A percentile compares a stretch with the other conserved stretches of the same genome.
Conservation (phyloP, 2,329 filamentous ascomycete genomes). For the Diaporthe humulicola region DNA sequence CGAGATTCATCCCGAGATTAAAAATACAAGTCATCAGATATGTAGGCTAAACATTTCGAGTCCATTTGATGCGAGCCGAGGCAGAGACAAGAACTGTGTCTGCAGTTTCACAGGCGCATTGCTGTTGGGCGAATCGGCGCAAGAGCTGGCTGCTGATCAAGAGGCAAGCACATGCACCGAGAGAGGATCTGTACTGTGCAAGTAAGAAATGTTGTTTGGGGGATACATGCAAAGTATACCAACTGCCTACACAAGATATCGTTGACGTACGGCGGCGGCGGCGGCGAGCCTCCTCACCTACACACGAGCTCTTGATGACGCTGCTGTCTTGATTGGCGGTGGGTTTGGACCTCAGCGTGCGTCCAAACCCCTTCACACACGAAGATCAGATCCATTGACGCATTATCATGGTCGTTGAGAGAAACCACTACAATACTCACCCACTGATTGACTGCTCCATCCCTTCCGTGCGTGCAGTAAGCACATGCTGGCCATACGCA, state of each 20-base stretch:
- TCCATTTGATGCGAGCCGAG: slow-evolving; percentile 25
- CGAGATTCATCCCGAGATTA: slow-evolving; percentile 28
- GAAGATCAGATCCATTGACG: not conserved
- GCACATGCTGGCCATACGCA: slow-evolving; percentile 7
- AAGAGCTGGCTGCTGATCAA: slow-evolving; percentile 20
- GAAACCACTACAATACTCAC: not conserved
- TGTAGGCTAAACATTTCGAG: slow-evolving; percentile 17
- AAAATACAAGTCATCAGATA: slow-evolving; percentile 1
- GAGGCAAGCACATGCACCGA: not conserved
- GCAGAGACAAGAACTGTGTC: slow-evolving; percentile 26
- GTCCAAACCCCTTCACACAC: slow-evolving; percentile 18
- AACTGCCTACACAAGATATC: not conserved
- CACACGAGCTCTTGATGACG: not conserved
- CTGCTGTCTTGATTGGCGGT: slow-evolving; percentile 12
- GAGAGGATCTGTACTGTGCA: not conserved
- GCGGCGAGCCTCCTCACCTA: not conserved
- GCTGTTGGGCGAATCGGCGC: slow-evolving; percentile 22
- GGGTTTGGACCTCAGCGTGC: not conserved
- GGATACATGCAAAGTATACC: slow-evolving; percentile 5
- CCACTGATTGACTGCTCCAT: slow-evolving; percentile 14
- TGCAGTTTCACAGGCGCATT: slow-evolving; percentile 14
- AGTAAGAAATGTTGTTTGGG: not conserved
- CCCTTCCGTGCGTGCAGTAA: slow-evolving; percentile 16
- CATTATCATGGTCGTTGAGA: not conserved
- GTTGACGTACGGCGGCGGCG: not conserved